Base-by-base conservation (phyloP, 495 filamentous ascomycete genomes). In the Penicillium turbatum region DNA sequence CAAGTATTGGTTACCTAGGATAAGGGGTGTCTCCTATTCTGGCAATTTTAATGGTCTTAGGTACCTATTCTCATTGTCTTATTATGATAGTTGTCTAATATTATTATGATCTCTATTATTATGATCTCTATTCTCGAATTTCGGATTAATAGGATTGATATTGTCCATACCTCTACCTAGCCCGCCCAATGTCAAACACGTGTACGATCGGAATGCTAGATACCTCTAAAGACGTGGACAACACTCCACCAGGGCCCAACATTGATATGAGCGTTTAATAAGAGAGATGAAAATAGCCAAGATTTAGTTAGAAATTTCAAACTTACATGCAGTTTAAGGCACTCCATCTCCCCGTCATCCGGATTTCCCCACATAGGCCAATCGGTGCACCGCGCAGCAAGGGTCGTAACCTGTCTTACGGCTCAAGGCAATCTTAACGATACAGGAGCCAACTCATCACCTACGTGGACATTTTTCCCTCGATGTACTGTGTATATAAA, bases 331-430 rank as follows among this genome's bases (percentile, higher is more conserved):
- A 32, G 12, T 26, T 39, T 10, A 26, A 56, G 39, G 42, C 47
- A 49, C 26, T 26, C 37, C 43, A 50, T 51, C 43, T 40, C 32
- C 21, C 55, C 35, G 15, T 49, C 35, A 29, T 38, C 35, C 24
- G 3, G n/a, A 9, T 13, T 54, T 59, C 56, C 53, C 60, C 55
- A 59, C 56, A 53, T 44, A 52, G 26, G 35, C 56, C 59, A 62
- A 62, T 60, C 56, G 56, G 50, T 42, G 52, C 38, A 50, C 16
- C 24, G 37, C 41, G 16, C 40, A 39, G 51, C 31, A 26, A 41
- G 50, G 39, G 39, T 48, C 40, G 21, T 39, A 48, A 32, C 32
- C 51, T 48, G 48, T 55, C 56, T 62, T 59, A 62, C 60, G 60
- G 34, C 27, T 43, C 45, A 30, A 16, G 47, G 34, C 38, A 51